Evolutionary conservation across 2,329 filamentous ascomycete species (phyloP), one percentile per base, ranked within the genome.

Genomic region (Aspergillus neotritici): DNA sequence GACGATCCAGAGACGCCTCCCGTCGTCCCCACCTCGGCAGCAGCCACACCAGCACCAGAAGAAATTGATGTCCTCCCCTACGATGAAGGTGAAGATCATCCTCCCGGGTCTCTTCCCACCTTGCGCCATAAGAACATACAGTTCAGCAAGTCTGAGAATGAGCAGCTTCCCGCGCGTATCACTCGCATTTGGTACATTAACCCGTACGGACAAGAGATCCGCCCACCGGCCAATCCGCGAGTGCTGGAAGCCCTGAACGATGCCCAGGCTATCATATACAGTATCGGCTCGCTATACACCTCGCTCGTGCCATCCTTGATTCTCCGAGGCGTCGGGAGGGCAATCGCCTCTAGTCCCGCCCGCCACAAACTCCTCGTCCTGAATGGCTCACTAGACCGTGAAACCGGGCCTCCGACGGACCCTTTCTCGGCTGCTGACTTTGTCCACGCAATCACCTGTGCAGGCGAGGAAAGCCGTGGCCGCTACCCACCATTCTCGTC

Each of bases 161-260:
- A 90, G 54, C 87, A 93, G 42, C 73, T 97, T 1, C 78, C 87
- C 0, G 77, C 84, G 0, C 77, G 87, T 21, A 94, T 97, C 54
- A 75, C 83, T 42, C 73, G 90, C 2, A 76, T 97, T 28, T 97
- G 89, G 88, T 97, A 97, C 70, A 97, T 97, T 70, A 97, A 96
- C 60, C 91, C 91, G 0, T 97, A 96, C 64, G 91, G 91, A n/a
- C 88, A 96, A 62, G 90, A 96, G 66, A 96, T 97, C 53, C 80
- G 83, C 13, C 86, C 90, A 0, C 78, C 83, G 0, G 86, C 88
- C 2, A 97, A 95, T 57, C 83, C 88, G 0, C 82, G 87, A 39
- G 87, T 91, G 0, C 56, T 94, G 0, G 76, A 80, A 6, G 80
- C 87, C 0, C 64, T 97, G 1, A 69, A 71, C 12, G 68, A 70